phyloP scores from a whole-genome alignment of 2,329 filamentous ascomycete species.

The Cladorrhinum sp. region DNA sequence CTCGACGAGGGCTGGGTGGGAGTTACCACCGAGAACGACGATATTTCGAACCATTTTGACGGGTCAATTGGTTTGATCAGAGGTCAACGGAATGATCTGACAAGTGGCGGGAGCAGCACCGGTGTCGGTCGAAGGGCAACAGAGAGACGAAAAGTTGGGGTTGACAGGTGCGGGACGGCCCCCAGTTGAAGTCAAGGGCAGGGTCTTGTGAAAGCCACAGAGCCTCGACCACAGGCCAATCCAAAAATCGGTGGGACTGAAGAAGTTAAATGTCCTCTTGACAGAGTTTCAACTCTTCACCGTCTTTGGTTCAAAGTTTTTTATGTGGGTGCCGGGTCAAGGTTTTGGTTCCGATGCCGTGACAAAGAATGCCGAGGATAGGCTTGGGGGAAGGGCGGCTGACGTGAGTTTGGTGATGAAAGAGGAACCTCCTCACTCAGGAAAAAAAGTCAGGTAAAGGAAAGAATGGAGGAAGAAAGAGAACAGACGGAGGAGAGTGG shows the following conservation, averaged over 20 bases:
- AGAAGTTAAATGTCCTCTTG: neutral
- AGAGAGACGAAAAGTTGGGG: slow-evolving; percentile 17
- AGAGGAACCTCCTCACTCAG: neutral
- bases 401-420: neutral
- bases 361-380: slow-evolving; percentile 29
- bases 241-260: neutral
- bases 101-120: slow-evolving; percentile 10
- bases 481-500: slow-evolving; percentile 9
- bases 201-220: slow-evolving; percentile 1
- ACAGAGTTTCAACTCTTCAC: neutral
- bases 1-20: slow-evolving; percentile 83
- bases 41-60: slow-evolving; percentile 83
- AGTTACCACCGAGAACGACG: slow-evolving; percentile 87
- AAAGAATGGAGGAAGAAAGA: slow-evolving; percentile 3
- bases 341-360: neutral
- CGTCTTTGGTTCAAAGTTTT: neutral
- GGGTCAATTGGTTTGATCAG: slow-evolving; percentile 12
- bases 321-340: slow-evolving; percentile 1
- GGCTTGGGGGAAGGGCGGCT: slow-evolving; percentile 2
- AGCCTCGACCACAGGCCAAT: neutral
- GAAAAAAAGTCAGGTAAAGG: neutral
- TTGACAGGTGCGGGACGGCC: slow-evolving; percentile 18
- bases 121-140: slow-evolving; percentile 19
- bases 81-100: slow-evolving; percentile 13
- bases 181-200: slow-evolving; percentile 13